phyloP scores from a whole-genome alignment of 1,284 basidiomycete genomes.

The Cryptococcus wingfieldii region DNA sequence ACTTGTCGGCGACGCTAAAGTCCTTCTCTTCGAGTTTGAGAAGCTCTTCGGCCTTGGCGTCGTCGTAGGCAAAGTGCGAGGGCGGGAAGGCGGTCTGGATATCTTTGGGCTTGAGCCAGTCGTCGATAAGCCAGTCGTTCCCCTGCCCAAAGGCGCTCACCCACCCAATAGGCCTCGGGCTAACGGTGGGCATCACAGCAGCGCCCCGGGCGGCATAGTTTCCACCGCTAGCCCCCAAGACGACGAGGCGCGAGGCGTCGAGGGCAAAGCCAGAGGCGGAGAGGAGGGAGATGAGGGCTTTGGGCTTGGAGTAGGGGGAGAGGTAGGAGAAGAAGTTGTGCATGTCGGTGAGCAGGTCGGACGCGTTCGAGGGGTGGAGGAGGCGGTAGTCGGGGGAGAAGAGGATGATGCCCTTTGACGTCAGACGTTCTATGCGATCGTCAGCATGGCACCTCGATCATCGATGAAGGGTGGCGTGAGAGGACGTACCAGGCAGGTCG shows the following conservation, averaged over 20 bases:
- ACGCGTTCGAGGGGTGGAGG: conserved; percentile 4
- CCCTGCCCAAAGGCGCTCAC: conserved; percentile 2
- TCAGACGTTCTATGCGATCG: too few species aligned
- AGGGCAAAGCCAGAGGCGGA: background rate
- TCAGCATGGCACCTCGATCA: too few species aligned
- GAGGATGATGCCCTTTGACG: background rate
- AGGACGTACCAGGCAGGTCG: background rate
- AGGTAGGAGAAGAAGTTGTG: conserved; percentile 10
- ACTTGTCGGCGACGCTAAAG: background rate
- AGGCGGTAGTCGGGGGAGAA: conserved; percentile 13
- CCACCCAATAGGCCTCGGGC: conserved; percentile 3
- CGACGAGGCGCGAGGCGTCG: conserved; percentile 1
- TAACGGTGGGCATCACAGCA: background rate
- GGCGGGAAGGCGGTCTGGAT: background rate
- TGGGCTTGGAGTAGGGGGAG: background rate
- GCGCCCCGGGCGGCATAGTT: conserved; percentile 8
- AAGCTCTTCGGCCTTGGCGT: background rate
- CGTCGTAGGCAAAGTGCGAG: background rate
- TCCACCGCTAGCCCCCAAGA: conserved; percentile 9
- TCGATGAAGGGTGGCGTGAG: too few species aligned
- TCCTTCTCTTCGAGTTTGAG: background rate
- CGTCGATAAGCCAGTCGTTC: conserved; percentile 7
- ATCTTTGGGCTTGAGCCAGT: conserved; percentile 3
- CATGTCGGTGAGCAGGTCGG: conserved; percentile 9
- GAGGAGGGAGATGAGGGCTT: background rate